Conservation (phyloP, 176 grass and related monocot species). For the Phyllostachys edulis region DNA sequence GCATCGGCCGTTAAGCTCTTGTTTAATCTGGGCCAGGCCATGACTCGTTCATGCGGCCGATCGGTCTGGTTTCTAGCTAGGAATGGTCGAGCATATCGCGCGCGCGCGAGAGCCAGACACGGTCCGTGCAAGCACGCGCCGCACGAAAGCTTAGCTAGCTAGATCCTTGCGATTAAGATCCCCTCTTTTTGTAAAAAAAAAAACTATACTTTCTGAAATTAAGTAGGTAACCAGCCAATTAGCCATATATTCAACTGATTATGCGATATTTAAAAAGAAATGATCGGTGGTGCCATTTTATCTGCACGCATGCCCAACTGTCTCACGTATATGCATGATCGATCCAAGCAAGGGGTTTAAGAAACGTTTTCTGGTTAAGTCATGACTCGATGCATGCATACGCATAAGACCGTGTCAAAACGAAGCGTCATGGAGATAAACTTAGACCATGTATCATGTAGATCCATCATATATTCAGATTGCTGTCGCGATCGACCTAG, state of each 20-base stretch:
- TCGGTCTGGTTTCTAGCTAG: neutral
- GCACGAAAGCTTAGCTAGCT: neutral
- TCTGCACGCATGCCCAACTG: neutral
- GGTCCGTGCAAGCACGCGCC: slow-evolving; percentile 25
- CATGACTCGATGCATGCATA: neutral
- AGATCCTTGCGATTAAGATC: neutral
- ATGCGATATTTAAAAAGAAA: too few relatives aligned
- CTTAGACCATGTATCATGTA: too few relatives aligned
- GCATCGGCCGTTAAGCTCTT: too few relatives aligned
- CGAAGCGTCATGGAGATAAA: neutral
- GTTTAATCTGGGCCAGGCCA: neutral
- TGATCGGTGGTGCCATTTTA: neutral
- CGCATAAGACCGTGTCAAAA: slow-evolving; percentile 11
- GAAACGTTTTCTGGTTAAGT: neutral
- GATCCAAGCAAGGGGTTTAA: neutral
- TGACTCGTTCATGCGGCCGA: neutral
- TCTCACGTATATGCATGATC: neutral
- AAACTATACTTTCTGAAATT: too few relatives aligned
- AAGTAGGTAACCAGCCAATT: too few relatives aligned
- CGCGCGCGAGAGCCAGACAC: neutral
- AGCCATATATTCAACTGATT: too few relatives aligned
- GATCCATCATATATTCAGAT: too few relatives aligned
- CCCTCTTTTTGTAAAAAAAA: neutral
- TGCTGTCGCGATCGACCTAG: too few relatives aligned
- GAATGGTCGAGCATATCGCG: slow-evolving; percentile 25